Conservation (phyloP, 805 yeast species). For the Yarrowia sp. region DNA sequence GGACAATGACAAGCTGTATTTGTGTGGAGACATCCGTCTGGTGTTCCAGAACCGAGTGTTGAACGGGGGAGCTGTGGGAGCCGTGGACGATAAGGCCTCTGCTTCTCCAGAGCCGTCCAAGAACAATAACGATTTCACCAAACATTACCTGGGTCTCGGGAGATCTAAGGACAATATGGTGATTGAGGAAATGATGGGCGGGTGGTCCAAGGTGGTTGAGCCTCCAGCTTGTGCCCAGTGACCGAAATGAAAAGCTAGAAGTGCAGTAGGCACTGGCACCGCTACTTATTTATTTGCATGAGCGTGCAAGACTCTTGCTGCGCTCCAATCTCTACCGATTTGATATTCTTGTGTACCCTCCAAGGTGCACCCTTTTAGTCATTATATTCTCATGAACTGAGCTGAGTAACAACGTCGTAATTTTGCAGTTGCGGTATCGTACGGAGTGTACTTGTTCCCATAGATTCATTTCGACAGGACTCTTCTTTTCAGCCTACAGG, state of each 20-base stretch:
- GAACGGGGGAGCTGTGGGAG: background rate
- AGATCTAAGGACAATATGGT: slow-evolving; percentile 33
- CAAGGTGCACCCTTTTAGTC: background rate
- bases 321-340: slow-evolving; percentile 3
- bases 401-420: too few species aligned
- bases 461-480: too few species aligned
- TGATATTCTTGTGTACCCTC: slow-evolving; percentile 1
- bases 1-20: slow-evolving; percentile 25
- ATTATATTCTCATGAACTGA: background rate
- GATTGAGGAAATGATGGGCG: slow-evolving; percentile 30
- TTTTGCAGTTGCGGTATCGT: too few species aligned
- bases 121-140: slow-evolving; percentile 10
- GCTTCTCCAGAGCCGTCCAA: background rate
- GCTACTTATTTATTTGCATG: slow-evolving; percentile 18
- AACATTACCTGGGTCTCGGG: slow-evolving; percentile 28
- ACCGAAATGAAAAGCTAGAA: too few species aligned
- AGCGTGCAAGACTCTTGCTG: background rate
- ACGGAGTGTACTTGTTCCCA: too few species aligned
- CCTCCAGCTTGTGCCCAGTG: background rate
- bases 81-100: background rate
- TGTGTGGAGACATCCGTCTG: slow-evolving; percentile 21
- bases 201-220: slow-evolving; percentile 15
- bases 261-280: background rate
- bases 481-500: too few species aligned
- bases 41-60: slow-evolving; percentile 35